These are phyloP conservation scores for Fusarium brevicatenulatum DNA, from an alignment of 2,329 filamentous ascomycete genomes.

Conservation along the genomic window DNA sequence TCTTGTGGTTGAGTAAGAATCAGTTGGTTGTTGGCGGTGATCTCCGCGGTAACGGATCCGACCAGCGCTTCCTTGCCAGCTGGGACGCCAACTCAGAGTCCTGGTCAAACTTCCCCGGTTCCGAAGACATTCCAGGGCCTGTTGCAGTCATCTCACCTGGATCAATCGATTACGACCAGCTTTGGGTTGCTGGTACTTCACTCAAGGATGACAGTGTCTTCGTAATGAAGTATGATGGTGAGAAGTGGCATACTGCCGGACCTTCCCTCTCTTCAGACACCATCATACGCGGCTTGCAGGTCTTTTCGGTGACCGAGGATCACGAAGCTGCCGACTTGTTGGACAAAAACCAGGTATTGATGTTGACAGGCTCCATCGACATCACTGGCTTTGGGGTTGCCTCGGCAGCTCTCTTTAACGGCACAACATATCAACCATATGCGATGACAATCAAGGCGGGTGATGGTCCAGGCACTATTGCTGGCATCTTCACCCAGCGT, in stretches of 20 bases:
- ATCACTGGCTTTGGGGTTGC: constrained; percentile 81
- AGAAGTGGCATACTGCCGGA: constrained; percentile 73
- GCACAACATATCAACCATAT: constrained; percentile 80
- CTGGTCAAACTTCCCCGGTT: constrained; percentile 73
- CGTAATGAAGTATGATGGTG: constrained; percentile 83
- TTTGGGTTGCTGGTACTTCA: constrained; percentile 84
- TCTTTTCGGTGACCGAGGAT: constrained; percentile 75
- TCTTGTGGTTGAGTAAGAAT: constrained; percentile 80
- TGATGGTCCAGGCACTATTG: constrained; percentile 77
- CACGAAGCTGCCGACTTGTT: constrained; percentile 75
- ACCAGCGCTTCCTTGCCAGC: constrained; percentile 71
- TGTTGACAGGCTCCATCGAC: constrained; percentile 85
- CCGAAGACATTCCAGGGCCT: constrained; percentile 78
- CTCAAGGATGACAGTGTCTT: constrained; percentile 73
- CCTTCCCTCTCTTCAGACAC: constrained; percentile 72
- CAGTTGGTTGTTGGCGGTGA: constrained; percentile 82
- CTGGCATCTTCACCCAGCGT: constrained; percentile 84
- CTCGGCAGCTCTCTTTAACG: constrained; percentile 89
- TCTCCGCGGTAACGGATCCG: constrained; percentile 73
- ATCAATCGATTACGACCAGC: constrained; percentile 74
- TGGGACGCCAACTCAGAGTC: constrained; percentile 75
- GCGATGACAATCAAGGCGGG: constrained; percentile 77
- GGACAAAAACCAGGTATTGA: constrained; percentile 73
- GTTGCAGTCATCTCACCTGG: constrained; percentile 80
- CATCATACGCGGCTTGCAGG: constrained; percentile 80